phyloP scores from a whole-genome alignment of 202 grass and related monocot species.

The Brachypodium distachyon region DNA sequence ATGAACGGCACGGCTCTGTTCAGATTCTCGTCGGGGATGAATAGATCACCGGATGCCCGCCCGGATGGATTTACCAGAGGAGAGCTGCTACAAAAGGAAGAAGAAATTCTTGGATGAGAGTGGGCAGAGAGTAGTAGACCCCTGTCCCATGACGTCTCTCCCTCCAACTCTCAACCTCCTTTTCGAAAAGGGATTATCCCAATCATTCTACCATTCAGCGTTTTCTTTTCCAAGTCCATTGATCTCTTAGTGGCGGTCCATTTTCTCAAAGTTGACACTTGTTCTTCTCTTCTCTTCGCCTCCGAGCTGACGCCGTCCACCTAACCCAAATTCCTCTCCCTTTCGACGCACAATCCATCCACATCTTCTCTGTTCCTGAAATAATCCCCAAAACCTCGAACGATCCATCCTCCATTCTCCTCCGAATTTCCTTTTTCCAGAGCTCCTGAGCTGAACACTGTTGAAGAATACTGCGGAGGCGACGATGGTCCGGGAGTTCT shows the following conservation, averaged over 20 bases:
- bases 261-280: constrained; percentile 19
- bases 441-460: neutral
- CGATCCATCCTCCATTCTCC: no score
- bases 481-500: constrained; percentile 26
- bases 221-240: neutral
- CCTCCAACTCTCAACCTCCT: neutral
- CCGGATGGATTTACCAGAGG: no score
- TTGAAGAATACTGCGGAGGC: no score
- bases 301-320: neutral
- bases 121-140: neutral
- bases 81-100: no score
- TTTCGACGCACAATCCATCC: neutral
- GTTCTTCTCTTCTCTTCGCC: neutral
- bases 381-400: no score
- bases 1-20: no score
- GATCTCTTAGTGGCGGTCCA: constrained; percentile 13
- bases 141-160: neutral
- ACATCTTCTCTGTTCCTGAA: neutral
- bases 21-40: no score
- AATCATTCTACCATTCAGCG: neutral
- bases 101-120: neutral
- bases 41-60: no score
- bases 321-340: neutral
- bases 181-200: neutral
- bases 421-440: neutral